These are phyloP conservation scores for Fusarium xyrophilum DNA, from an alignment of 2,329 filamentous ascomycete species.

Conservation along the genomic window DNA sequence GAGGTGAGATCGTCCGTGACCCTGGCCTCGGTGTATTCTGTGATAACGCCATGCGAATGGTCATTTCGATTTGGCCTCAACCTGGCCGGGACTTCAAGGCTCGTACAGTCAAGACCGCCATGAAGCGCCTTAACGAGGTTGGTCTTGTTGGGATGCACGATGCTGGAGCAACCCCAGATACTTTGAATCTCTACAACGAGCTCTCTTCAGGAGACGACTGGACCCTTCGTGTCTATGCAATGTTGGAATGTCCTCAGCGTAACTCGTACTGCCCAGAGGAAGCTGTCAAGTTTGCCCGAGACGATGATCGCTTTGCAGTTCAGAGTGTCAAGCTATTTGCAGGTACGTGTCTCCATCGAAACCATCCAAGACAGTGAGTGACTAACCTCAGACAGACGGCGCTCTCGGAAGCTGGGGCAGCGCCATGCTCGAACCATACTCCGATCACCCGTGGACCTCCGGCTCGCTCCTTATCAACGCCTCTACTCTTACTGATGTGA, in stretches of 20 bases:
- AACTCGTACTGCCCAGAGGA: constrained; percentile 68
- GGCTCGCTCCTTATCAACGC: constrained; percentile 72
- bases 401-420: constrained; percentile 75
- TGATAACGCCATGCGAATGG: constrained; percentile 73
- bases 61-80: constrained; percentile 63
- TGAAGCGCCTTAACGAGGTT: constrained; percentile 66
- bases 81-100: constrained; percentile 61
- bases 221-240: constrained; percentile 70
- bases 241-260: constrained; percentile 69
- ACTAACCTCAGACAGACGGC: constrained; percentile 57
- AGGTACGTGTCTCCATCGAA: constrained; percentile 50
- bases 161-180: constrained; percentile 65
- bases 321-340: constrained; percentile 74
- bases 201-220: constrained; percentile 59
- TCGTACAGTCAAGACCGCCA: constrained; percentile 64
- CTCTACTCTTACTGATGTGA: constrained; percentile 61
- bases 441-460: constrained; percentile 65
- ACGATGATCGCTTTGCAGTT: constrained; percentile 61
- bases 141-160: constrained; percentile 75
- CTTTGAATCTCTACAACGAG: constrained; percentile 61
- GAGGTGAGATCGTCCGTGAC: constrained; percentile 67
- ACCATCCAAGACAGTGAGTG: too few species aligned
- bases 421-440: constrained; percentile 74
- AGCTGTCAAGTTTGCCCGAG: constrained; percentile 52
- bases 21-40: constrained; percentile 74